Conservation (phyloP, 805 yeast genomes). For the Saccharomycopsis javanensis region DNA sequence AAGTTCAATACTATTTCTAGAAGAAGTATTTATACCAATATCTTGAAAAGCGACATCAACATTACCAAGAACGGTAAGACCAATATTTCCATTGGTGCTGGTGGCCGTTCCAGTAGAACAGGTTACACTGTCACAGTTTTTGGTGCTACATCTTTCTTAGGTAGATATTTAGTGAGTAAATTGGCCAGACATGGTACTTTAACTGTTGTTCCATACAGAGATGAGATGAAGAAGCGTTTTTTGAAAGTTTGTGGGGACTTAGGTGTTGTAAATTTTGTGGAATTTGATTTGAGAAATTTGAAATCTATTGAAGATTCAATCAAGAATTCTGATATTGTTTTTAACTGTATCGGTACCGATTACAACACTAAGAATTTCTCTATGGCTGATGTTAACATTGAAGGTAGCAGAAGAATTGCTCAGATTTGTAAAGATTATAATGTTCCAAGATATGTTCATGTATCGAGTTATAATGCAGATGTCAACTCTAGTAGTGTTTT, state of each 20-base stretch:
- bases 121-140: constrained; percentile 86
- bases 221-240: constrained; percentile 67
- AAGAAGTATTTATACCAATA: constrained; percentile 26
- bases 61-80: constrained; percentile 72
- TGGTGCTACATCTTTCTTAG: constrained; percentile 74
- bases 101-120: constrained; percentile 78
- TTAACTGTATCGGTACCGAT: constrained; percentile 70
- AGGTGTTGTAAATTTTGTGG: constrained; percentile 78
- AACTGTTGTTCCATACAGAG: constrained; percentile 71
- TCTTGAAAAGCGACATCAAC: constrained; percentile 48
- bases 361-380: constrained; percentile 69
- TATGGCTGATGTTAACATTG: constrained; percentile 78
- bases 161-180: constrained; percentile 60
- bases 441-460: constrained; percentile 68
- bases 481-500: constrained; percentile 58
- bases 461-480: constrained; percentile 69
- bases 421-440: constrained; percentile 59
- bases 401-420: constrained; percentile 68
- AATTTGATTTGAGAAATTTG: constrained; percentile 71
- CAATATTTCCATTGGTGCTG: constrained; percentile 57
- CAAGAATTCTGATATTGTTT: constrained; percentile 73
- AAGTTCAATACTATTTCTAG: neutral
- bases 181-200: constrained; percentile 76
- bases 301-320: constrained; percentile 68
- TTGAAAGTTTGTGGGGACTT: constrained; percentile 77